Evolutionary conservation across 2,329 filamentous ascomycete genomes (phyloP), one percentile per base, ranked within the genome.

Genomic region (Penicillium decumbens): DNA sequence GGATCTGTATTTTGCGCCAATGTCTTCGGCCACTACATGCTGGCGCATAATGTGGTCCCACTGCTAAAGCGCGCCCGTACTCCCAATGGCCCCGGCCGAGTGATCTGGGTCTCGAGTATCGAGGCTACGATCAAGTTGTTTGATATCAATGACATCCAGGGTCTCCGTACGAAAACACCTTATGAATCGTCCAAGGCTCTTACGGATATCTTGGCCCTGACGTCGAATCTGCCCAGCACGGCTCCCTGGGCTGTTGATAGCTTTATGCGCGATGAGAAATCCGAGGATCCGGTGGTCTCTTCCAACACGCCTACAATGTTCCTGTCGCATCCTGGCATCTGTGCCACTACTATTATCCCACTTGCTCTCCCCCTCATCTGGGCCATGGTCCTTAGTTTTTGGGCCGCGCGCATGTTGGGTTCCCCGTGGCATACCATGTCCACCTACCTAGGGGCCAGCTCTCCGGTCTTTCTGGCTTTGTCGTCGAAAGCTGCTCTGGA

Each of bases 1-100:
- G 91, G 89, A 3, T 79, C 89, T 58, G 83, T 95, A 15, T 98
- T 97, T 67, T 87, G 85, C 66, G 86, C 92, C 43, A 97, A 97
- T 65, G 80, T 95, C 27, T 97, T 98, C 65, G 93, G 93, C 0
- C 93, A 98, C 73, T 97, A 98, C 67, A 74, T 96, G 63, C 82
- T 98, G 23, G 82, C 82, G 13, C 91, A 95, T 68, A 83, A 85
- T 64, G 78, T 97, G 9, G 79, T 87, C 58, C 86, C 89, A 0
- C 75, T 96, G 9, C 78, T 98, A 59, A 73, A 75, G 61, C 75
- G 81, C 43, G 65, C 64, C 13, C 63, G 70, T 13, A 60, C 62
- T 35, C 56, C 70, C 49, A 55, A 70, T 33, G 65, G 75, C 1
- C 65, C 67, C 2, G 87, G 83, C 7, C 82, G 89, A 43, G 79